These are phyloP conservation scores for Populus tomentosa DNA, from an alignment of 441 rosid species.

Conservation along the genomic window DNA sequence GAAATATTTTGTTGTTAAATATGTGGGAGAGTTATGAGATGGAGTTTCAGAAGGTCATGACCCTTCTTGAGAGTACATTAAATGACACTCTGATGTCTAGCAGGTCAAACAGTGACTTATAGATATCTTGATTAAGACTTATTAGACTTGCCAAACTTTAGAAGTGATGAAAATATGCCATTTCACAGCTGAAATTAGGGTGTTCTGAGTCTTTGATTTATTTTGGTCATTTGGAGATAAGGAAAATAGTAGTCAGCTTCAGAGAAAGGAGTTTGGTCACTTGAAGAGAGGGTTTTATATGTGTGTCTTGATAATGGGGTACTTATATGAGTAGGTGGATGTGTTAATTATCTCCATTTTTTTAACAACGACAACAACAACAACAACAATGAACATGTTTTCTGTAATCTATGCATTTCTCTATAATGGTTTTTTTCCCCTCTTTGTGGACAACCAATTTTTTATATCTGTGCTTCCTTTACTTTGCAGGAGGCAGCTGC, in stretches of 20 bases:
- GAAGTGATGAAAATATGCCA: not conserved
- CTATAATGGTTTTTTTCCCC: not conserved
- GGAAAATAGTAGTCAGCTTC: not conserved
- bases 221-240: not conserved
- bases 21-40: not conserved
- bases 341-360: not conserved
- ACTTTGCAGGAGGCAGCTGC: constrained; percentile 91
- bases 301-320: not conserved
- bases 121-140: not conserved
- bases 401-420: not conserved
- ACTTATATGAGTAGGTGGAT: not conserved
- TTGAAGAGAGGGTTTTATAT: not conserved
- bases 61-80: not conserved
- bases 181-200: not conserved
- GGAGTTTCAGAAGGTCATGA: not conserved
- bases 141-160: not conserved
- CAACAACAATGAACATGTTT: not conserved
- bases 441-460: not conserved
- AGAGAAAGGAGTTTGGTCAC: not conserved
- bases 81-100: not conserved
- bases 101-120: not conserved
- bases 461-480: constrained; percentile 5
- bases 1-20: not conserved
- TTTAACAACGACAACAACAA: too few species aligned
- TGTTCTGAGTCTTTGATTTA: not conserved